These are phyloP conservation scores for Drosera spatulata DNA, from an alignment of 179 eudicot genomes.

Conservation along the genomic window DNA sequence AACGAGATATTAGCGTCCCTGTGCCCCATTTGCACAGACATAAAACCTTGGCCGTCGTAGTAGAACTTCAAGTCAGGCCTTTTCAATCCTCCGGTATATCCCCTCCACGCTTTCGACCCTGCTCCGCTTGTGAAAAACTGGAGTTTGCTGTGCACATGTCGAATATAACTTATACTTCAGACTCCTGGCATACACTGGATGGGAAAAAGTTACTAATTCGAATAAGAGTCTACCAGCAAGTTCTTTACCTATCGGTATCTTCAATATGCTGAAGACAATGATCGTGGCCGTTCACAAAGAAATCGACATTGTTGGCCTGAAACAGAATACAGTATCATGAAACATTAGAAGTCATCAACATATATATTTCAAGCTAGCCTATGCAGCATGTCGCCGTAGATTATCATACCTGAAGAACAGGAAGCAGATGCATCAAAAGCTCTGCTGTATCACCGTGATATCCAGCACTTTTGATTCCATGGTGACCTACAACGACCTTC, in stretches of 20 bases:
- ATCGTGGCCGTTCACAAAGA: conserved; percentile 38
- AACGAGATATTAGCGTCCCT: neutral
- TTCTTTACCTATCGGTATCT: conserved; percentile 17
- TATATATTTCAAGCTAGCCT: neutral
- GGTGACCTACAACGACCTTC: conserved; percentile 44
- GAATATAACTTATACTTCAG: neutral
- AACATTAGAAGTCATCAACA: neutral
- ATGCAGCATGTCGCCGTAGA: neutral
- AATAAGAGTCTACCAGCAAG: too few relatives aligned
- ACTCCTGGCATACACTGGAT: too few relatives aligned
- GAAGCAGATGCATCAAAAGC: conserved; percentile 19
- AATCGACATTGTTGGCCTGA: conserved; percentile 29
- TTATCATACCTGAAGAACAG: conserved; percentile 21
- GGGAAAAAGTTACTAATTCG: too few relatives aligned
- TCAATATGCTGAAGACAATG: conserved; percentile 30
- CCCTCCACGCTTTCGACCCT: conserved; percentile 15
- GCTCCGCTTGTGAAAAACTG: conserved; percentile 10
- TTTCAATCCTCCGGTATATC: conserved; percentile 3
- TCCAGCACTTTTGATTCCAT: conserved; percentile 25
- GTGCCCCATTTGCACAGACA: conserved; percentile 2
- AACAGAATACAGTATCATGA: neutral
- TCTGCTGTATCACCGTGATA: conserved; percentile 30
- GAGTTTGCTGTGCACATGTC: neutral
- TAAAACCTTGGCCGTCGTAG: conserved; percentile 14
- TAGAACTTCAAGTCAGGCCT: conserved; percentile 4